Conservation (phyloP, 306 rosid genomes). For the Crotalaria pallida region DNA sequence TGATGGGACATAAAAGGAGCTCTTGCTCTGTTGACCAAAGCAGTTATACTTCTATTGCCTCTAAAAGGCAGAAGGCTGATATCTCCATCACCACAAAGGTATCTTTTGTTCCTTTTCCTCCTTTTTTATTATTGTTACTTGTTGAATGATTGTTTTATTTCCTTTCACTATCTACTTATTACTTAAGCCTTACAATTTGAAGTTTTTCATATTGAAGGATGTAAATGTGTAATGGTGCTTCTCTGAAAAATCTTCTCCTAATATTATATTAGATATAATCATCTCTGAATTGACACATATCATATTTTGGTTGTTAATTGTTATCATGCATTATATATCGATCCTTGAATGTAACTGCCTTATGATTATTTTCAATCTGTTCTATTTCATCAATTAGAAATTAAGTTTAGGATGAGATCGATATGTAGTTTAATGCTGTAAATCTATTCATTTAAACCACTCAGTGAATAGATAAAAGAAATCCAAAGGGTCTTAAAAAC, state of each 20-base stretch:
- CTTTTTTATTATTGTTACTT: conserved; percentile 5
- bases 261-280: neutral
- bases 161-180: neutral
- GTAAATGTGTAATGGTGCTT: conserved; percentile 1
- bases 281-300: neutral
- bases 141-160: neutral
- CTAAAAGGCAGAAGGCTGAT: conserved; percentile 89
- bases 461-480: neutral
- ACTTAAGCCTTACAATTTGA: neutral
- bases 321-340: neutral
- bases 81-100: conserved; percentile 78
- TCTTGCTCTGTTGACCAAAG: conserved; percentile 79
- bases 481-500: neutral
- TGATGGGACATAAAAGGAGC: conserved; percentile 81
- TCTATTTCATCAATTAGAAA: neutral
- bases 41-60: conserved; percentile 54
- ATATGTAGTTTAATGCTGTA: neutral
- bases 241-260: neutral
- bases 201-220: neutral
- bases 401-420: neutral
- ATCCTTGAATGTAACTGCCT: neutral
- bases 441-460: neutral
- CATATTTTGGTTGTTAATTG: neutral
- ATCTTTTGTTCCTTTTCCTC: conserved; percentile 18
- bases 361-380: neutral